Percentiles rank a stretch among this genome's conserved stretches.
Evolutionary conservation across 78 protist genomes (phyloP).

Genomic region (Paratrimastix pyriformis): DNA sequence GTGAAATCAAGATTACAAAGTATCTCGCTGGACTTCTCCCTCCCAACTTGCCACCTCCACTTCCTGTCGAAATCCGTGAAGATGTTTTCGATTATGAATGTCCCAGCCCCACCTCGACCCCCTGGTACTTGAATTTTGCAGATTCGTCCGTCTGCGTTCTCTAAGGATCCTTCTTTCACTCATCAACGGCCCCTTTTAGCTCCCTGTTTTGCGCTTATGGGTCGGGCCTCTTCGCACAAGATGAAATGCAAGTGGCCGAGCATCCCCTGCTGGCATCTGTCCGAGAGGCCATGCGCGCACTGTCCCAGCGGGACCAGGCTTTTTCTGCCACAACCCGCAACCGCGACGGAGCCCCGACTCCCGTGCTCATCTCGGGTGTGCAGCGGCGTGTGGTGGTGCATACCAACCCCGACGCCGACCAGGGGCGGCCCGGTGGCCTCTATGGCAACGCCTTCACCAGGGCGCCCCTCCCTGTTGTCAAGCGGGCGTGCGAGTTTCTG

Average conservation of each 20-base stretch:
- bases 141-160: too few species aligned
- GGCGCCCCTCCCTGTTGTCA: background rate
- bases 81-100: too few species aligned
- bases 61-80: too few species aligned
- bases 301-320: too few species aligned
- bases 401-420: background rate
- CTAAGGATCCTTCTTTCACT: too few species aligned
- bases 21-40: too few species aligned
- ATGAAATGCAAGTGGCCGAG: constrained; percentile 27
- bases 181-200: too few species aligned
- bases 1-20: too few species aligned
- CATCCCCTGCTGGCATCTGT: constrained; percentile 27
- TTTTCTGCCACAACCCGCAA: background rate
- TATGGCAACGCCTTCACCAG: constrained; percentile 11
- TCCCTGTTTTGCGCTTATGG: constrained; percentile 13
- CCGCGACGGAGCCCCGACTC: constrained; percentile 4
- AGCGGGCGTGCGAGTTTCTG: background rate
- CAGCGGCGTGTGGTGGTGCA: background rate
- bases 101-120: too few species aligned
- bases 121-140: too few species aligned
- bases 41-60: too few species aligned
- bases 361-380: background rate
- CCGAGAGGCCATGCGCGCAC: background rate
- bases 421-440: background rate
- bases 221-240: constrained; percentile 23